phyloP scores from a whole-genome alignment of 2,329 filamentous ascomycete genomes.

The Daldinia sp. region DNA sequence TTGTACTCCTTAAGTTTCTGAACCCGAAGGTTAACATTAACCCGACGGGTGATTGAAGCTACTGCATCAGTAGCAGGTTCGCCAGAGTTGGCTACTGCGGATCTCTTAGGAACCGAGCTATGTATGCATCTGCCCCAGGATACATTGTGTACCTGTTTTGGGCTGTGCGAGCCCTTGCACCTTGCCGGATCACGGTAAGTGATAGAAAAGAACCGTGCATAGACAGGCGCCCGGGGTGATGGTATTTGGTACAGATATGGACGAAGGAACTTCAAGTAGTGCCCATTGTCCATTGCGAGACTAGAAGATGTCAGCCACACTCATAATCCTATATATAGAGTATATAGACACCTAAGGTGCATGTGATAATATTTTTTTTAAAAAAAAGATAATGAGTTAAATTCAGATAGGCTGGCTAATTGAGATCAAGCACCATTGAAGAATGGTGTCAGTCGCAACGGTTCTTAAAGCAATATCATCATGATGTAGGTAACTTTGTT shows the following conservation, averaged over 20 bases:
- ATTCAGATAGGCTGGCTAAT: slow-evolving; percentile 63
- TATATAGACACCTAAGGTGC: not conserved
- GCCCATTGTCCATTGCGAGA: slow-evolving; percentile 58
- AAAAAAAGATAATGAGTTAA: slow-evolving; percentile 10
- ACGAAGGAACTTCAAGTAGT: slow-evolving; percentile 65
- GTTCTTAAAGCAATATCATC: slow-evolving; percentile 69
- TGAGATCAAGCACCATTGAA: slow-evolving; percentile 64
- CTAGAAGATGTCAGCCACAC: slow-evolving; percentile 44
- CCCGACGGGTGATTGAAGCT: slow-evolving; percentile 28
- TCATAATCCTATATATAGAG: slow-evolving; percentile 12
- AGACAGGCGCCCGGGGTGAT: slow-evolving; percentile 54
- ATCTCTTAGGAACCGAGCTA: slow-evolving; percentile 21
- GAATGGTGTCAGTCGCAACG: slow-evolving; percentile 68
- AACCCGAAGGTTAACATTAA: slow-evolving; percentile 54
- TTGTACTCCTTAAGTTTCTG: slow-evolving; percentile 64
- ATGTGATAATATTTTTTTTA: too few relatives aligned
- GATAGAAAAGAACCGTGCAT: slow-evolving; percentile 64
- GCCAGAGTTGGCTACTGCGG: not conserved
- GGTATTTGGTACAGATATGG: slow-evolving; percentile 64
- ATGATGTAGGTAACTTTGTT: slow-evolving; percentile 50
- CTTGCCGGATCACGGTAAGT: slow-evolving; percentile 35
- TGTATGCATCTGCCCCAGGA: slow-evolving; percentile 39
- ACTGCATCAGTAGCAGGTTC: slow-evolving; percentile 18
- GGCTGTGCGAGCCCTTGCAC: slow-evolving; percentile 49
- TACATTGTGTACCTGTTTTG: slow-evolving; percentile 25